Evolutionary conservation across 2,329 filamentous ascomycete species (phyloP).

Genomic region (Exophiala alcalophila): DNA sequence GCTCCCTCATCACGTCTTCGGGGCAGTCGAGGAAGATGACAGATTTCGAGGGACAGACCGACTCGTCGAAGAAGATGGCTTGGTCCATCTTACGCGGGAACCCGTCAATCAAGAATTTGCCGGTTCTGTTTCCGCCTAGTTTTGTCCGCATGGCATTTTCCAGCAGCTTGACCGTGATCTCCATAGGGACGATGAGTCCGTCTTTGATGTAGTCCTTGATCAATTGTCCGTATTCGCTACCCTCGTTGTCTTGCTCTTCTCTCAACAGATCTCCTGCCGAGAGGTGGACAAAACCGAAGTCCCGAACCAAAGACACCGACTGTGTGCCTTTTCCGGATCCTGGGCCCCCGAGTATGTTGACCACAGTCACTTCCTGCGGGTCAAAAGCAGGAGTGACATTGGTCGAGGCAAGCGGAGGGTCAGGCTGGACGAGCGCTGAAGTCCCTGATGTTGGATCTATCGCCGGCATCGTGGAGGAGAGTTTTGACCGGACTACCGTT

Average conservation of each 20-base stretch:
- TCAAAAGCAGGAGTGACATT: conserved; percentile 70
- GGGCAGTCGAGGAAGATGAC: conserved; percentile 94
- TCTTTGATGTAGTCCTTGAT: conserved; percentile 93
- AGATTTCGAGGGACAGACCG: conserved; percentile 77
- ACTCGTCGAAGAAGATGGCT: conserved; percentile 86
- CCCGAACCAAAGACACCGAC: conserved; percentile 78
- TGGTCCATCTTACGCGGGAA: conserved; percentile 98
- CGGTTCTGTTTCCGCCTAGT: conserved; percentile 57
- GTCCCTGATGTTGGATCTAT: conserved; percentile 24
- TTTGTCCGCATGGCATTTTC: conserved; percentile 85
- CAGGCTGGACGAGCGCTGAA: conserved; percentile 33
- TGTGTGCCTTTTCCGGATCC: conserved; percentile 97
- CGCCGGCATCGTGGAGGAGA: conserved; percentile 21
- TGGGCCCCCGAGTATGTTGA: conserved; percentile 94
- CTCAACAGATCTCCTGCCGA: conserved; percentile 90
- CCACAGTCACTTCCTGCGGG: conserved; percentile 73
- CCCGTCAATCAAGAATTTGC: conserved; percentile 73
- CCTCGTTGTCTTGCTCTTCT: conserved; percentile 83
- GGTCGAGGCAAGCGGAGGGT: conserved; percentile 48
- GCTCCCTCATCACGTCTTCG: conserved; percentile 79
- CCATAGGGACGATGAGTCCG: conserved; percentile 96
- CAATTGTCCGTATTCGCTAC: conserved; percentile 84
- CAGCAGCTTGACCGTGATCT: conserved; percentile 88
- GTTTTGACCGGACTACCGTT: conserved; percentile 14
- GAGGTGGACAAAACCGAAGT: conserved; percentile 90